Evolutionary conservation across 2,329 filamentous ascomycete genomes (phyloP).

Genomic region (Colletotrichum simmondsii): DNA sequence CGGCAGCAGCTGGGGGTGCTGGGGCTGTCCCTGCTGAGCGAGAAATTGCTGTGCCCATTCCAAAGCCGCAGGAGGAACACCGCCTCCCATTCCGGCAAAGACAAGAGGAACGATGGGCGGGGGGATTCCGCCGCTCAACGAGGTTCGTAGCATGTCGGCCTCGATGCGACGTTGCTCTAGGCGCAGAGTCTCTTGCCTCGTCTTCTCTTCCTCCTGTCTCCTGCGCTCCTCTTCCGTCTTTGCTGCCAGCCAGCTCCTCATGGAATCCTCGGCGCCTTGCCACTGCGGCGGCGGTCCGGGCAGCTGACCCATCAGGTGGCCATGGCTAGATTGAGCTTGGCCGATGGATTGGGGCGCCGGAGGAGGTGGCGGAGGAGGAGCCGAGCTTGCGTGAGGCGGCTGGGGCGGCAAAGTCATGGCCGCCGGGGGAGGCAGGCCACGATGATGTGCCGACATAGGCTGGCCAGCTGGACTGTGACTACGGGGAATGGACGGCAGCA

Average conservation of each 20-base stretch:
- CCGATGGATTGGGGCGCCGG: conserved; percentile 36
- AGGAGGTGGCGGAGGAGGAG: conserved; percentile 32
- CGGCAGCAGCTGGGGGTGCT: conserved; percentile 62
- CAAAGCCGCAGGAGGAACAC: conserved; percentile 67
- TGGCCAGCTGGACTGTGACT: conserved; percentile 60
- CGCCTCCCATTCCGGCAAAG: conserved; percentile 77
- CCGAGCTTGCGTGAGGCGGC: conserved; percentile 42
- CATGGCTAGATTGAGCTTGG: conserved; percentile 48
- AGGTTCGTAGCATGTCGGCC: conserved; percentile 77
- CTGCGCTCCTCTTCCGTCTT: conserved; percentile 80
- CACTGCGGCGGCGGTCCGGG: conserved; percentile 74
- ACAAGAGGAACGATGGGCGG: conserved; percentile 80
- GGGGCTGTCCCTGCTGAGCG: conserved; percentile 58
- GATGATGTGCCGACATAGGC: conserved; percentile 76
- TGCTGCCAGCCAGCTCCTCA: conserved; percentile 77
- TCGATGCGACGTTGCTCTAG: conserved; percentile 80
- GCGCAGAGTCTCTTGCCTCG: conserved; percentile 71
- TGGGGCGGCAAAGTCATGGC: conserved; percentile 70
- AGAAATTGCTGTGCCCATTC: conserved; percentile 78
- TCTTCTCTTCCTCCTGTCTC: conserved; percentile 80
- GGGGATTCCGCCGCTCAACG: conserved; percentile 76
- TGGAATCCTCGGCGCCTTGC: conserved; percentile 75
- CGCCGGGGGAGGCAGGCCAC: conserved; percentile 75
- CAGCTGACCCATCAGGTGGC: conserved; percentile 61
- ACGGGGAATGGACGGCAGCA: conserved; percentile 50